Evolutionary conservation across 2,329 filamentous ascomycete genomes (phyloP), one percentile per base, ranked within the genome.

Genomic region (Monilinia fructigena): DNA sequence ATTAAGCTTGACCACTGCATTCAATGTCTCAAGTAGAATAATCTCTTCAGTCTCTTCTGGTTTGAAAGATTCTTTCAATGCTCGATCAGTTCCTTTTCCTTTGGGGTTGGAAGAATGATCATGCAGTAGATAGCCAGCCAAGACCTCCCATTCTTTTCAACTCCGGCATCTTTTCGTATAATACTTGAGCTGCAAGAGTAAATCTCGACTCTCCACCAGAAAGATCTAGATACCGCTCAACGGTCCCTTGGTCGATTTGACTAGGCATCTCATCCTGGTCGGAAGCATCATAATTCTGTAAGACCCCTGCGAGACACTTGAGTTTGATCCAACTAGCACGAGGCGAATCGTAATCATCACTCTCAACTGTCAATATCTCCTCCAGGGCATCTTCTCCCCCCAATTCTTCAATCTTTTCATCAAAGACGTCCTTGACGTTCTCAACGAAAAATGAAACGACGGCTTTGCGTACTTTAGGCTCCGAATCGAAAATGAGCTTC

Each of bases 361-460:
- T 85, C 48, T 85, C 83, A 1, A 86, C 86, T 11, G 87, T 86
- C 66, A 96, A 84, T 11, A 87, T 81, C 74, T 97, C 93, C 55
- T 91, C 86, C 11, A 97, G 80, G 0, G 81, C 84, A 71, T 95
- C 91, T 63, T 88, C 85, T 31, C 94, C 93, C 53, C 91, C 92
- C 66, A 97, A 85, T 64, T 95, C 90, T 68, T 98, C 93, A 4
- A 94, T 80, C 74, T 90, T 92, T 63, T 85, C 84, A 42, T 93
- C 89, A 70, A 92, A 92, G 4, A 90, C 83, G 73, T 97, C 93
- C 50, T 90, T 85, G 52, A 98, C 89, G 71, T 92, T 94, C 67
- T 92, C 90, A 23, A 91, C 88, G 74, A 99, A 98, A 82, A 99
- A 99, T 16, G 85, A 85, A 28, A 94, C 91, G 2, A 97, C 91